Conservation (phyloP, 371 early-diverging fungal species). For the Lichtheimia ornata region DNA sequence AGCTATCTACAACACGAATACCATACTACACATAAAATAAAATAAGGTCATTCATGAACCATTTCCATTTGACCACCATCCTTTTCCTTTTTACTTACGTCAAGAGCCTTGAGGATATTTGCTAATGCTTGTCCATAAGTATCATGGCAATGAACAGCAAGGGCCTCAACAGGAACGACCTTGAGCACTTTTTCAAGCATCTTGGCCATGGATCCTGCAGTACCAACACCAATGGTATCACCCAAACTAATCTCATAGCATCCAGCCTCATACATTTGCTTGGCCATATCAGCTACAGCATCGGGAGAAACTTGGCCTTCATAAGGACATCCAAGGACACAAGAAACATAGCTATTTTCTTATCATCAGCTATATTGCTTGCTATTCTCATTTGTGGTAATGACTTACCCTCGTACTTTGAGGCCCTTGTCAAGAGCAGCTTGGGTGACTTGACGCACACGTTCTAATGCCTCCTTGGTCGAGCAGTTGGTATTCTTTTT, state of each 20-base stretch:
- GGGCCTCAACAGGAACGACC: constrained; percentile 71
- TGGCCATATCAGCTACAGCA: constrained; percentile 77
- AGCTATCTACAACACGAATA: constrained; percentile 89
- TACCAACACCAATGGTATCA: constrained; percentile 96
- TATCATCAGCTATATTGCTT: not conserved
- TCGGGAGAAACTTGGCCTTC: constrained; percentile 77
- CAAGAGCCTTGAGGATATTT: constrained; percentile 85
- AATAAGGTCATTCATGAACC: not conserved
- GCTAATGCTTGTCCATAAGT: constrained; percentile 98
- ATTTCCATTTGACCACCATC: not conserved
- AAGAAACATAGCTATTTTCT: constrained; percentile 78
- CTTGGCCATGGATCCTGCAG: constrained; percentile 72
- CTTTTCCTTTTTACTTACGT: constrained; percentile 37
- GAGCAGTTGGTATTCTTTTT: constrained; percentile 93
- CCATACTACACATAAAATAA: constrained; percentile 66
- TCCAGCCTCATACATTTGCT: constrained; percentile 82
- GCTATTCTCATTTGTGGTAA: not conserved
- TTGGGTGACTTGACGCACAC: constrained; percentile 73
- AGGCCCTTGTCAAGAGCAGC: constrained; percentile 72
- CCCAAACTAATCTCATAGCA: constrained; percentile 97
- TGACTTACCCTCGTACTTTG: constrained; percentile 73
- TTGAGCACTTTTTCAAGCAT: constrained; percentile 76
- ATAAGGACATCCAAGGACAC: constrained; percentile 95
- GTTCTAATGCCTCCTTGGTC: constrained; percentile 78
- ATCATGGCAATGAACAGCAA: constrained; percentile 97